Conservation (phyloP, 345 rosid species). For the Murraya paniculata region DNA sequence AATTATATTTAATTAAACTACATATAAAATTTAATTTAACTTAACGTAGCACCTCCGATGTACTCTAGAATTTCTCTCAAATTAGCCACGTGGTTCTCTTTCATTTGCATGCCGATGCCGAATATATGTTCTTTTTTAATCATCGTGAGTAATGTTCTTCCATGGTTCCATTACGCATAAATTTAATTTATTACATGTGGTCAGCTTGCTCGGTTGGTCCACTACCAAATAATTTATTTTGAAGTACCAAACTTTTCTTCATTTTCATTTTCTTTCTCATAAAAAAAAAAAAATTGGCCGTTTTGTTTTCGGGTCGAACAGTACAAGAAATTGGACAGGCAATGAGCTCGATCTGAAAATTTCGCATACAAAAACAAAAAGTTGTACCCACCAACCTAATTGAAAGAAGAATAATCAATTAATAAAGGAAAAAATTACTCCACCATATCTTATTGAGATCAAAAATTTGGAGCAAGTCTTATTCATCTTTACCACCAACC, state of each 20-base stretch:
- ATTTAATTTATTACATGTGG: too few relatives aligned
- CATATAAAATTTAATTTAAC: too few relatives aligned
- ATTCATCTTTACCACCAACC: background rate
- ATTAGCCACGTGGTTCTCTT: background rate
- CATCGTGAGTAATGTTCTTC: background rate
- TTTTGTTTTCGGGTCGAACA: background rate
- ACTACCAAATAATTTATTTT: background rate
- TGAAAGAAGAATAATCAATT: background rate
- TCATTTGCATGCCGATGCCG: background rate
- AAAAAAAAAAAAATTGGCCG: too few relatives aligned
- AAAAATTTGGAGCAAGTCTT: background rate
- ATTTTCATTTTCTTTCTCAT: too few relatives aligned
- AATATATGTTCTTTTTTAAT: background rate
- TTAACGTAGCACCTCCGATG: rapidly evolving
- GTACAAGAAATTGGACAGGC: background rate
- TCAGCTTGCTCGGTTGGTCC: too few relatives aligned
- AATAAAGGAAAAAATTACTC: background rate
- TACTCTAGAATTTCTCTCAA: background rate
- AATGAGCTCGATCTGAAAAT: background rate
- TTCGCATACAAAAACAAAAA: too few relatives aligned
- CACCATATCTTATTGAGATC: background rate
- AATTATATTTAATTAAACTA: too few relatives aligned
- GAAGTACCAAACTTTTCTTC: background rate
- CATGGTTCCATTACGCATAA: background rate
- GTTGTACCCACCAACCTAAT: background rate